Conservation (phyloP, 768 basidiomycete species). For the Trametes cingulata region DNA sequence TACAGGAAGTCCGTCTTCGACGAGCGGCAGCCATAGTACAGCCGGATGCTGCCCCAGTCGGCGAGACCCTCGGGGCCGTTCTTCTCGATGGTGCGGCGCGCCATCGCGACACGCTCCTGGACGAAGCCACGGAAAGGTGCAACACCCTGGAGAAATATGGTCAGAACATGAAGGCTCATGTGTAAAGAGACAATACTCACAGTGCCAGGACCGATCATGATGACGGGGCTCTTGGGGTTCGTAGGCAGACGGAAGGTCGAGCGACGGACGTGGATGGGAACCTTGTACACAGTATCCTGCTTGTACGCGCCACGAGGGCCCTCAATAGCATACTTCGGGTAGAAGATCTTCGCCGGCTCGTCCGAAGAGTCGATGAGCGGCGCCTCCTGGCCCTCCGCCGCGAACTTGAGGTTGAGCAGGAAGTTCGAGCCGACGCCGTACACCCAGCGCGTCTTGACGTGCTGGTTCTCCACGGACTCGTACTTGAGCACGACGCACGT, state of each 20-base stretch:
- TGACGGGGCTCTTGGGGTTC: constrained; percentile 96
- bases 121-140: constrained; percentile 99
- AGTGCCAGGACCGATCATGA: constrained; percentile 99
- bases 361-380: constrained; percentile 30
- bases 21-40: constrained; percentile 96
- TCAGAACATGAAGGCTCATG: constrained; percentile 14
- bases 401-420: constrained; percentile 87
- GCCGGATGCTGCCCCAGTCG: constrained; percentile 93
- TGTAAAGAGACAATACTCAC: constrained; percentile 49
- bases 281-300: constrained; percentile 69
- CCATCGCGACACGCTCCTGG: constrained; percentile 96
- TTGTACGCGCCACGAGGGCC: constrained; percentile 89
- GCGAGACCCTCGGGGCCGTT: constrained; percentile 90
- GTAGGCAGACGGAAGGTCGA: constrained; percentile 98
- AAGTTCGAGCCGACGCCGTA: constrained; percentile 96
- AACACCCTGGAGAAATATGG: constrained; percentile 68
- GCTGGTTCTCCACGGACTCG: constrained; percentile 58
- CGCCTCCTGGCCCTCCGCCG: constrained; percentile 55
- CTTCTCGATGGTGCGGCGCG: constrained; percentile 92
- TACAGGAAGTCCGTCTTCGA: constrained; percentile 92
- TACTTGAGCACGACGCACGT: constrained; percentile 97
- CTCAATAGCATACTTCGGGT: constrained; percentile 81
- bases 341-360: constrained; percentile 41
- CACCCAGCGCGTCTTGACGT: constrained; percentile 63
- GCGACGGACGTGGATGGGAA: constrained; percentile 91